Evolutionary conservation across 768 basidiomycete genomes (phyloP).

Genomic region (Pulveroboletus sp.): DNA sequence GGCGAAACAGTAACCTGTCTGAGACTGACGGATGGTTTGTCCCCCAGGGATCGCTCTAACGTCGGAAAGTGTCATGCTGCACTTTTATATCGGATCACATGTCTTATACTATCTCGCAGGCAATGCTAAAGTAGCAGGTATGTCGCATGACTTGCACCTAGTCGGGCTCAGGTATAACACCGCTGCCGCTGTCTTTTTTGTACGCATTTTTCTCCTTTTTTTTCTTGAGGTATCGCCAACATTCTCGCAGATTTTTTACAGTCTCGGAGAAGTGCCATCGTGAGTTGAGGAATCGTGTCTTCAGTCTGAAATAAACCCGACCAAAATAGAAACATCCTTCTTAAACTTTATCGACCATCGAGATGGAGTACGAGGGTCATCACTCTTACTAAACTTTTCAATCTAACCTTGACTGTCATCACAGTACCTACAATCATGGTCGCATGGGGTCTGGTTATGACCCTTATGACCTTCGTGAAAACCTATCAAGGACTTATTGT

Average conservation of each 20-base stretch:
- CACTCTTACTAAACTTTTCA: constrained; percentile 5
- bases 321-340: constrained; percentile 32
- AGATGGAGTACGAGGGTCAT: constrained; percentile 29
- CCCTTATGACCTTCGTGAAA: constrained; percentile 36
- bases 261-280: constrained; percentile 39
- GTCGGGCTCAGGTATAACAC: no score
- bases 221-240: background rate
- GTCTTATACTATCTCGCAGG: constrained; percentile 23
- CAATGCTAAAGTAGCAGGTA: constrained; percentile 26
- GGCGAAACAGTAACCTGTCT: background rate
- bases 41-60: constrained; percentile 41
- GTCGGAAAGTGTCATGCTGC: constrained; percentile 32
- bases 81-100: background rate
- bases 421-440: constrained; percentile 40
- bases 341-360: constrained; percentile 35
- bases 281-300: constrained; percentile 13
- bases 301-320: background rate
- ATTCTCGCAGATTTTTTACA: constrained; percentile 31
- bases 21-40: background rate
- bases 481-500: constrained; percentile 28
- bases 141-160: no score
- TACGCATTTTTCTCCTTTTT: constrained; percentile 7
- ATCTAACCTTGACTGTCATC: background rate
- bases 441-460: constrained; percentile 38
- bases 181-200: constrained; percentile 31